These are phyloP conservation scores for Westerdykella aurantiaca DNA, from an alignment of 2,329 filamentous ascomycete species.

Conservation along the genomic window DNA sequence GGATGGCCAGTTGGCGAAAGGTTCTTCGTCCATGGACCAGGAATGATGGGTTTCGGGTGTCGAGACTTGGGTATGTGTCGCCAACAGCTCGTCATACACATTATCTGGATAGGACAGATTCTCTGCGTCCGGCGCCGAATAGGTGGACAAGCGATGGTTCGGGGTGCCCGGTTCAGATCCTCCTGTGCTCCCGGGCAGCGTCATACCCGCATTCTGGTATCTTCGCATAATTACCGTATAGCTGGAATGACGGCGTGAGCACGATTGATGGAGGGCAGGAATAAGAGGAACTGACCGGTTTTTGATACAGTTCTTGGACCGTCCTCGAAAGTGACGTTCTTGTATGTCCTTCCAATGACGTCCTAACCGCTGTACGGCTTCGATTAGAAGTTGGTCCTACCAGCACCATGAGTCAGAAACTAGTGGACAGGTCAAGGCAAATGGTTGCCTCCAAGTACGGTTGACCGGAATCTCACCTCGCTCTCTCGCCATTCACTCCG, in stretches of 20 bases:
- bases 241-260: slow-evolving; percentile 7
- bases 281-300: slow-evolving; percentile 26
- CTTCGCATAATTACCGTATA: slow-evolving; percentile 29
- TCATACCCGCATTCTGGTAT: slow-evolving; percentile 27
- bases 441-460: neutral
- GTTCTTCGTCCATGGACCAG: slow-evolving; percentile 18
- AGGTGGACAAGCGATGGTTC: slow-evolving; percentile 5
- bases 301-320: slow-evolving; percentile 38
- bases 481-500: slow-evolving; percentile 35
- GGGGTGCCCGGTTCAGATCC: slow-evolving; percentile 16
- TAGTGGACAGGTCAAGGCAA: slow-evolving; percentile 1
- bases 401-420: slow-evolving; percentile 1
- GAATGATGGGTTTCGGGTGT: slow-evolving; percentile 16
- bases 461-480: slow-evolving; percentile 25
- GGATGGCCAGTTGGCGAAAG: slow-evolving; percentile 20
- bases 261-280: neutral
- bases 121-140: slow-evolving; percentile 17
- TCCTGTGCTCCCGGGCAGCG: slow-evolving; percentile 17
- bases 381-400: slow-evolving; percentile 27
- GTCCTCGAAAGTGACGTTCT: slow-evolving; percentile 27
- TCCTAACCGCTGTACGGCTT: slow-evolving; percentile 29
- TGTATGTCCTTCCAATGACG: slow-evolving; percentile 39
- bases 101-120: slow-evolving; percentile 9
- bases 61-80: slow-evolving; percentile 14
- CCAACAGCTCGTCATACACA: slow-evolving; percentile 14